These are phyloP conservation scores for Sugiyamaella floridensis DNA, from an alignment of 805 yeast genomes.

Conservation along the genomic window DNA sequence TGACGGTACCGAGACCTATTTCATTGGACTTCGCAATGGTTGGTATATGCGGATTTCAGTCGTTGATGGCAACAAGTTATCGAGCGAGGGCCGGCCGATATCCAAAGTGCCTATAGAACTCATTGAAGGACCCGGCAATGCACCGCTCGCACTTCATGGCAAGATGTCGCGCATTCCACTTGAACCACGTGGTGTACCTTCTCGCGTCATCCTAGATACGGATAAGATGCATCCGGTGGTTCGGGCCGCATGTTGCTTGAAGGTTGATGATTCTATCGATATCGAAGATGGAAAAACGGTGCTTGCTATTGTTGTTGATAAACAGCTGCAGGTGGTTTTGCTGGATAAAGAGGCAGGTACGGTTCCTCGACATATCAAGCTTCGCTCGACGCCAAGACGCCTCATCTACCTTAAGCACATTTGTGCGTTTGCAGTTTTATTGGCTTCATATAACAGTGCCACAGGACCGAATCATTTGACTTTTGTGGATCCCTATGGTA, in stretches of 20 bases:
- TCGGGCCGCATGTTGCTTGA: constrained; percentile 3
- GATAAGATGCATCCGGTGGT: neutral
- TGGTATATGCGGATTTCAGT: neutral
- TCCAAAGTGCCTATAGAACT: neutral
- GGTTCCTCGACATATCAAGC: constrained; percentile 1
- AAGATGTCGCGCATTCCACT: constrained; percentile 1
- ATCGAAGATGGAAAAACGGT: neutral
- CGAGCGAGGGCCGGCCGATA: neutral
- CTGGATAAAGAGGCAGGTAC: constrained; percentile 4
- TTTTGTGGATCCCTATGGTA: constrained; percentile 10
- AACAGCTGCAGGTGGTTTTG: constrained; percentile 6
- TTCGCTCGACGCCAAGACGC: constrained; percentile 13
- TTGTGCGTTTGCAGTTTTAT: constrained; percentile 12
- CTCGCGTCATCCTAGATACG: neutral
- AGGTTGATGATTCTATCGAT: neutral
- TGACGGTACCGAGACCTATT: neutral
- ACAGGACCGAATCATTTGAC: constrained; percentile 1
- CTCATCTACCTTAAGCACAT: constrained; percentile 13
- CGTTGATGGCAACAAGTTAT: neutral
- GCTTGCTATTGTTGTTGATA: constrained; percentile 9
- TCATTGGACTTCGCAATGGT: constrained; percentile 7
- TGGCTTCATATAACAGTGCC: neutral
- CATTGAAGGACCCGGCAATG: neutral
- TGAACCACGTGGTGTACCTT: neutral
- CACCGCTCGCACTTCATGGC: neutral